These are phyloP conservation scores for Ascocoryne sarcoides DNA, from an alignment of 2,329 filamentous ascomycete species.

Conservation along the genomic window DNA sequence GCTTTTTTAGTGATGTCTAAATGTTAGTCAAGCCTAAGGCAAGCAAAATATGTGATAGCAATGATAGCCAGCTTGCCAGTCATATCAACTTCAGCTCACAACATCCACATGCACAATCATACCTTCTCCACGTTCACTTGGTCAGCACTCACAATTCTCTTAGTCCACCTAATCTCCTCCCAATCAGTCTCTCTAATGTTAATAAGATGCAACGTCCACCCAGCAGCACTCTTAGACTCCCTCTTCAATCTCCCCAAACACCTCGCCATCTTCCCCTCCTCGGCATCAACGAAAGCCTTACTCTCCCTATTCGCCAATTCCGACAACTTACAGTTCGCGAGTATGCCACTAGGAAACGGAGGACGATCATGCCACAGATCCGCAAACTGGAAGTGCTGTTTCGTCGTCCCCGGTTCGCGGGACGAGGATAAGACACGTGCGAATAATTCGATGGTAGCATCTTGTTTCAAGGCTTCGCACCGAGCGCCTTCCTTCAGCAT, in stretches of 20 bases:
- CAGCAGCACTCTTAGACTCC: slow-evolving; percentile 28
- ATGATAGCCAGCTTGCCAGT: slow-evolving; percentile 11
- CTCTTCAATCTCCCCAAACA: slow-evolving; percentile 40
- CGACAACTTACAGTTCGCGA: slow-evolving; percentile 38
- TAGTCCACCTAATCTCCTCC: slow-evolving; percentile 45
- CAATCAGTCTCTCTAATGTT: slow-evolving; percentile 43
- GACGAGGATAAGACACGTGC: slow-evolving; percentile 50
- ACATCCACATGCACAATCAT: slow-evolving; percentile 1
- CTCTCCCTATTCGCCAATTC: slow-evolving; percentile 39
- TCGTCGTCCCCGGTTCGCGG: slow-evolving; percentile 39
- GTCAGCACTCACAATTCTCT: slow-evolving; percentile 33
- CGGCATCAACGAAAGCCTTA: slow-evolving; percentile 32
- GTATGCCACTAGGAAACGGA: slow-evolving; percentile 42
- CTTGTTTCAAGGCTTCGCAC: slow-evolving; percentile 37
- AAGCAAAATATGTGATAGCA: slow-evolving; percentile 18
- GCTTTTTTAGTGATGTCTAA: slow-evolving; percentile 13
- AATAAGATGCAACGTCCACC: slow-evolving; percentile 35
- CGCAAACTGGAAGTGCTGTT: slow-evolving; percentile 55
- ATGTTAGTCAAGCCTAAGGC: slow-evolving; percentile 16
- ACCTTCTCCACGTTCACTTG: slow-evolving; percentile 8
- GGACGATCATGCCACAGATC: slow-evolving; percentile 52
- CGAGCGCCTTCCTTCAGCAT: slow-evolving; percentile 40
- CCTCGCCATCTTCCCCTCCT: slow-evolving; percentile 34
- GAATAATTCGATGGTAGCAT: slow-evolving; percentile 55
- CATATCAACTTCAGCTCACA: slow-evolving; percentile 2